Evolutionary conservation across 148 eudicot genomes (phyloP).

Genomic region (Vaccinium macrocarpon): DNA sequence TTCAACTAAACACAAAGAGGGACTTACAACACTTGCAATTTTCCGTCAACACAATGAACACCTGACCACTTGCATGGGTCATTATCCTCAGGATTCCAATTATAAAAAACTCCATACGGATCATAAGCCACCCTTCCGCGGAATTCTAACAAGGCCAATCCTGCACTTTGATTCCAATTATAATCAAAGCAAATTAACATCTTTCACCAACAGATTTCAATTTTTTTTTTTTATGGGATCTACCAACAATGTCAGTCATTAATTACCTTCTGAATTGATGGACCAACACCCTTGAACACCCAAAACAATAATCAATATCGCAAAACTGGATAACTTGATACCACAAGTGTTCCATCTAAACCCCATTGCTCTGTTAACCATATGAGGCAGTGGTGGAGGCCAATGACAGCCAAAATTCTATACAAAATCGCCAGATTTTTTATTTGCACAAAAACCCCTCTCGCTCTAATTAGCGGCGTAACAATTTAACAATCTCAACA

Average conservation of each 20-base stretch:
- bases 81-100: constrained; percentile 62
- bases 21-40: constrained; percentile 85
- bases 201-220: background rate
- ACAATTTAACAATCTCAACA: constrained; percentile 1
- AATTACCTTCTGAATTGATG: constrained; percentile 75
- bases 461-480: constrained; percentile 11
- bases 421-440: constrained; percentile 64
- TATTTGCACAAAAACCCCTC: constrained; percentile 23
- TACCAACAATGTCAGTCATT: constrained; percentile 1
- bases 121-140: constrained; percentile 50
- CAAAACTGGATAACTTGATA: constrained; percentile 42
- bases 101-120: constrained; percentile 59
- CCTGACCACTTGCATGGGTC: constrained; percentile 82
- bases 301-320: constrained; percentile 51
- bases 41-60: constrained; percentile 59
- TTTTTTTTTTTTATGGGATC: background rate
- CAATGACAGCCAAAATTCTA: constrained; percentile 53
- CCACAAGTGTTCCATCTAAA: constrained; percentile 55
- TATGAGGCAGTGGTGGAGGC: constrained; percentile 40
- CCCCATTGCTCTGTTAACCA: constrained; percentile 66
- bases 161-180: constrained; percentile 41
- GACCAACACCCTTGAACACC: constrained; percentile 53
- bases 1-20: constrained; percentile 10
- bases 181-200: background rate
- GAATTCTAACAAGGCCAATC: constrained; percentile 63